Evolutionary conservation across 106 monocot genomes (phyloP).

Genomic region (Alisma plantagoaquatica): DNA sequence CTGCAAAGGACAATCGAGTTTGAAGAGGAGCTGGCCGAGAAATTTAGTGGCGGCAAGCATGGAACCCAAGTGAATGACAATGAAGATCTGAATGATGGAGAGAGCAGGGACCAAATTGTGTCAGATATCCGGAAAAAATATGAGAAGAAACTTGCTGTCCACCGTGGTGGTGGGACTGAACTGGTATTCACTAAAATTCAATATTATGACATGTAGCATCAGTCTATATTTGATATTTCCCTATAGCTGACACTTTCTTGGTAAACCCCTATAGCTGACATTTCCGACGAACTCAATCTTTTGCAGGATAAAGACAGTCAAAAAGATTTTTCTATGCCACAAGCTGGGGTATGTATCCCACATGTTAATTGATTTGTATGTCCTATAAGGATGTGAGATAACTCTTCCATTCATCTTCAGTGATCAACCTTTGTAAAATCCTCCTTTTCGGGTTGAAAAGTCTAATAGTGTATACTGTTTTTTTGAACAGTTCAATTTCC

Average conservation of each 20-base stretch:
- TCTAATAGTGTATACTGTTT: neutral
- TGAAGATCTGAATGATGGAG: constrained; percentile 76
- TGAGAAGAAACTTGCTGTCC: constrained; percentile 67
- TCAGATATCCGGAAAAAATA: constrained; percentile 93
- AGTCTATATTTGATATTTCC: too few species aligned
- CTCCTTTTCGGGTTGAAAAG: neutral
- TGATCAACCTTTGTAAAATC: neutral
- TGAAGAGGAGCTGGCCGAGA: constrained; percentile 93
- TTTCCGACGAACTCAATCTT: too few species aligned
- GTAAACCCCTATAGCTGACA: too few species aligned
- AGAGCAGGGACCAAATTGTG: constrained; percentile 51
- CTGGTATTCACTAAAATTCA: constrained; percentile 1
- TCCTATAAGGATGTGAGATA: too few species aligned
- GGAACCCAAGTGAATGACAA: constrained; percentile 30
- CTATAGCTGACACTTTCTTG: too few species aligned
- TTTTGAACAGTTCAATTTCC: constrained; percentile 86
- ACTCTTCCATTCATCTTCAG: too few species aligned
- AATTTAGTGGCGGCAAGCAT: constrained; percentile 80
- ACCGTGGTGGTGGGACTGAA: constrained; percentile 43
- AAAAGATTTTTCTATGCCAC: constrained; percentile 57
- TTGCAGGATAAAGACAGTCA: constrained; percentile 65
- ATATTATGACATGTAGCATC: too few species aligned
- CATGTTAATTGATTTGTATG: too few species aligned
- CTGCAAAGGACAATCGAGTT: constrained; percentile 94
- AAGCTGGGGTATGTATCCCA: constrained; percentile 60